phyloP scores from a whole-genome alignment of 2,329 filamentous ascomycete species.

The Ploettnerulaceae sp. region DNA sequence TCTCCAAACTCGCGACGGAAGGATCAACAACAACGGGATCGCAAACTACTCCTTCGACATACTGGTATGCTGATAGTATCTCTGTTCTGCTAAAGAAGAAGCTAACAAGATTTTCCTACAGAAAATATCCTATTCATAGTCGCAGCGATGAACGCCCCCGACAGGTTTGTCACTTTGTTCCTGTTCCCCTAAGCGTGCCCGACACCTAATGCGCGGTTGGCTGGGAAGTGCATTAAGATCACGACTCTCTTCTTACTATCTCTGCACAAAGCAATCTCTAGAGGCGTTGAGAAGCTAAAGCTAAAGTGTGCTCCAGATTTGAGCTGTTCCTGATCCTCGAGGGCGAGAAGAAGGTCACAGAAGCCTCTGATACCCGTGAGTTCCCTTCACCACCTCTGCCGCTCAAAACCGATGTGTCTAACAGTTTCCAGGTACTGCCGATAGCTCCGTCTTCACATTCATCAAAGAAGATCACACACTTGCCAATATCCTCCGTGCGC shows the following conservation, averaged over 20 bases:
- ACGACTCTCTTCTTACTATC: too few relatives aligned
- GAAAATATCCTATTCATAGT: slow-evolving; percentile 1
- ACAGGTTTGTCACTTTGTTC: slow-evolving; percentile 39
- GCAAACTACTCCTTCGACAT: neutral
- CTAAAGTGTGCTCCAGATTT: slow-evolving; percentile 54
- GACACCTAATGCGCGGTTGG: neutral
- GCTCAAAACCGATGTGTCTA: slow-evolving; percentile 1
- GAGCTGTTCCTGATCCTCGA: slow-evolving; percentile 86
- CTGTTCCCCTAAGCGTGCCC: neutral
- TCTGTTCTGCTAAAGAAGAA: neutral
- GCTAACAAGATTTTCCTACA: neutral
- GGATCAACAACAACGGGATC: neutral
- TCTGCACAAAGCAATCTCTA: too few relatives aligned
- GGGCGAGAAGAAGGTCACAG: slow-evolving; percentile 89
- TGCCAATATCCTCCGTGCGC: slow-evolving; percentile 80
- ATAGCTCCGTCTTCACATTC: slow-evolving; percentile 91
- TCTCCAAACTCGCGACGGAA: neutral
- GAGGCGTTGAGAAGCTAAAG: slow-evolving; percentile 9
- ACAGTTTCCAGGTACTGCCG: slow-evolving; percentile 68
- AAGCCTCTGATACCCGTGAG: slow-evolving; percentile 84
- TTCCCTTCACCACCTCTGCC: slow-evolving; percentile 14
- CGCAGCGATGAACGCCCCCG: slow-evolving; percentile 47
- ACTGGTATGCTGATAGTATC: neutral
- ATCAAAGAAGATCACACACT: slow-evolving; percentile 97
- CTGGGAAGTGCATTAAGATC: too few relatives aligned